Evolutionary conservation across 2,329 filamentous ascomycete species (phyloP).

Genomic region (Blumeria hordei): DNA sequence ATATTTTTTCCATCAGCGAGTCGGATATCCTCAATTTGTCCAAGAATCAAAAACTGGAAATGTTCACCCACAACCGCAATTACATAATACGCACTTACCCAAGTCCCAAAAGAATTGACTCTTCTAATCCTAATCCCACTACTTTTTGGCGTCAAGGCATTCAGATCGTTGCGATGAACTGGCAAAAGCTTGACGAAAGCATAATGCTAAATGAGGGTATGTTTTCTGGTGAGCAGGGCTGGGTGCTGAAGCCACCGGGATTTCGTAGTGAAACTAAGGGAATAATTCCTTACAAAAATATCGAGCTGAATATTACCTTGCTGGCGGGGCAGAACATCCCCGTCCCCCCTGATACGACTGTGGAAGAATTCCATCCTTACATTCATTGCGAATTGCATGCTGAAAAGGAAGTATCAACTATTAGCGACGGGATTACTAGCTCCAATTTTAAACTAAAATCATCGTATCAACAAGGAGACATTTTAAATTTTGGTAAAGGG

Average conservation of each 20-base stretch:
- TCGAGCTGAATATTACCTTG: constrained; percentile 48
- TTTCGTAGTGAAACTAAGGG: constrained; percentile 27
- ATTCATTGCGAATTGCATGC: constrained; percentile 65
- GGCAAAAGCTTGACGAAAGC: constrained; percentile 73
- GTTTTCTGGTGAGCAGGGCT: constrained; percentile 62
- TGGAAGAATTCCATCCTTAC: constrained; percentile 37
- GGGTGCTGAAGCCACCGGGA: constrained; percentile 60
- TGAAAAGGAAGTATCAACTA: constrained; percentile 32
- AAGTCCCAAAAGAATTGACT: constrained; percentile 55
- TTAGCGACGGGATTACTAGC: not conserved
- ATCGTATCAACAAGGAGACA: constrained; percentile 27
- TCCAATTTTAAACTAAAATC: constrained; percentile 34
- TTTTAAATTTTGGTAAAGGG: constrained; percentile 37
- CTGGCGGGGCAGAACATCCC: constrained; percentile 57
- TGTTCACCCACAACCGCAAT: constrained; percentile 63
- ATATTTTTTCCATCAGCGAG: constrained; percentile 46
- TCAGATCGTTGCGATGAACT: constrained; percentile 81
- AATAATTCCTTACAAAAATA: constrained; percentile 20
- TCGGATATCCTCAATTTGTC: constrained; percentile 38
- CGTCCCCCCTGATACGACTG: constrained; percentile 28
- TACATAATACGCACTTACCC: constrained; percentile 79
- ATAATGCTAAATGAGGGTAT: constrained; percentile 94
- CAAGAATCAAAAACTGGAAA: constrained; percentile 24
- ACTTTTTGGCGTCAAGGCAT: constrained; percentile 74
- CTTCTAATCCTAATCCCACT: constrained; percentile 67